Percentiles rank a stretch among this genome's conserved stretches.
Evolutionary conservation across 768 basidiomycete genomes (phyloP).

Genomic region (Chalciporus piperatus): DNA sequence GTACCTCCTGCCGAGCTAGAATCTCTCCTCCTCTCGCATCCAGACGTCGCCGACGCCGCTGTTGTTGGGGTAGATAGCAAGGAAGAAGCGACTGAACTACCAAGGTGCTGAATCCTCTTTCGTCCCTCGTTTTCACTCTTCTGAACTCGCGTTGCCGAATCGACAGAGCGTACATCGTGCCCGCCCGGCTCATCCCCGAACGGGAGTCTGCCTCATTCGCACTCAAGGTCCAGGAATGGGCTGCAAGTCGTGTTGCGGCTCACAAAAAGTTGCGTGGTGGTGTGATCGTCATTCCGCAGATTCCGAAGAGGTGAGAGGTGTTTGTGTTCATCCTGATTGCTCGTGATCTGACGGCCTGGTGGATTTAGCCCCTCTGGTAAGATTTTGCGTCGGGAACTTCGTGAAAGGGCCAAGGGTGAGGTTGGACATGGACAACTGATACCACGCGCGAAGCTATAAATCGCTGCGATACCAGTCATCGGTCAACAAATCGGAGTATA

Average conservation of each 20-base stretch:
- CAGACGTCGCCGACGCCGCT: constrained; percentile 72
- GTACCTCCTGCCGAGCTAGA: constrained; percentile 89
- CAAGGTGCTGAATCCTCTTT: constrained; percentile 42
- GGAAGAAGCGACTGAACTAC: constrained; percentile 77
- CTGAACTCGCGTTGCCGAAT: neutral
- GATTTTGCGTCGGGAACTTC: constrained; percentile 76
- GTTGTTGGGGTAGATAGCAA: constrained; percentile 74
- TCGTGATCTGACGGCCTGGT: neutral
- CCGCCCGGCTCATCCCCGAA: constrained; percentile 19
- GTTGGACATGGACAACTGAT: constrained; percentile 24
- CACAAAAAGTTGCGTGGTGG: constrained; percentile 82
- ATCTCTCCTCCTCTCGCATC: constrained; percentile 68
- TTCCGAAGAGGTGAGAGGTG: constrained; percentile 29
- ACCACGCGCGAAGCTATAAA: constrained; percentile 16
- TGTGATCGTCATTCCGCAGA: constrained; percentile 53
- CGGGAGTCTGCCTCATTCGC: constrained; percentile 34
- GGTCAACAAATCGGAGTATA: neutral
- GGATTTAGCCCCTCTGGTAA: constrained; percentile 74
- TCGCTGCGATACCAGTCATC: neutral
- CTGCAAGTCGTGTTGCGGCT: constrained; percentile 60
- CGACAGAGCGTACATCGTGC: constrained; percentile 58
- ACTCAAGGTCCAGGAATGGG: constrained; percentile 60
- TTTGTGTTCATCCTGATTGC: neutral
- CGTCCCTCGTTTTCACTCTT: neutral
- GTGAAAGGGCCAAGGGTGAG: constrained; percentile 64